These are phyloP conservation scores for Boletus rubescentipes DNA, from an alignment of 768 basidiomycete genomes.

Conservation along the genomic window DNA sequence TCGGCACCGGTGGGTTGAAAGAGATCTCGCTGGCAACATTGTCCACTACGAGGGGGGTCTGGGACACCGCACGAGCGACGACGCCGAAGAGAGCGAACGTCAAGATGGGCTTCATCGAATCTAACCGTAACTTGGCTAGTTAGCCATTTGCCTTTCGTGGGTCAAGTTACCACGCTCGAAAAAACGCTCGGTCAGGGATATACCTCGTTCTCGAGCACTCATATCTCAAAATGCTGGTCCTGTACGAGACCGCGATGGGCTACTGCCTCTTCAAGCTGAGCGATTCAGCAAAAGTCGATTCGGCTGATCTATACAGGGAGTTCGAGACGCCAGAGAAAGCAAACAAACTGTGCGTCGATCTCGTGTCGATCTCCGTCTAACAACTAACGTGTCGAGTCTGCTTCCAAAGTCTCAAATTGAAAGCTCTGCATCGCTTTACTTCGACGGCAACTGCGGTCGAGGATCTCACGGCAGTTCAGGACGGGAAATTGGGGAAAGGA, in stretches of 20 bases:
- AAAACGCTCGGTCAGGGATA: slow-evolving; percentile 19
- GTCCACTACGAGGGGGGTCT: slow-evolving; percentile 3
- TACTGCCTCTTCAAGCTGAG: slow-evolving; percentile 98
- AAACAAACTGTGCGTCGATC: slow-evolving; percentile 75
- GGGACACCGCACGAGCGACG: slow-evolving; percentile 1
- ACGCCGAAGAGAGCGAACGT: slow-evolving; percentile 3
- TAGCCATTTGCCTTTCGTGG: slow-evolving; percentile 22
- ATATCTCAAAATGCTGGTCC: slow-evolving; percentile 73
- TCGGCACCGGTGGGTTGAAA: not conserved
- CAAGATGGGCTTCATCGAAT: not conserved
- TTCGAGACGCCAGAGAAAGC: slow-evolving; percentile 92
- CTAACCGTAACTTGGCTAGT: no score
- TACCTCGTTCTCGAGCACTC: not conserved
- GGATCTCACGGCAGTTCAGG: slow-evolving; percentile 90
- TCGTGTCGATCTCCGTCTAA: slow-evolving; percentile 10
- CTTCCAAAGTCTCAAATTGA: slow-evolving; percentile 78
- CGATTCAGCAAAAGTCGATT: slow-evolving; percentile 83
- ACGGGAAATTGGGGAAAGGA: slow-evolving; percentile 89
- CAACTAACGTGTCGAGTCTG: slow-evolving; percentile 7
- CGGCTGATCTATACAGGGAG: slow-evolving; percentile 85
- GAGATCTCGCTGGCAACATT: not conserved
- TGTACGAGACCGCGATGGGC: slow-evolving; percentile 95
- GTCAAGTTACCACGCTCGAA: slow-evolving; percentile 34
- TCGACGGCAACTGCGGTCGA: slow-evolving; percentile 97
- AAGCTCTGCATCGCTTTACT: slow-evolving; percentile 93